A percentile compares a stretch with the other conserved stretches of the same genome.
Conservation (phyloP, 2,329 filamentous ascomycete species). For the Chaetomiaceae sp. region DNA sequence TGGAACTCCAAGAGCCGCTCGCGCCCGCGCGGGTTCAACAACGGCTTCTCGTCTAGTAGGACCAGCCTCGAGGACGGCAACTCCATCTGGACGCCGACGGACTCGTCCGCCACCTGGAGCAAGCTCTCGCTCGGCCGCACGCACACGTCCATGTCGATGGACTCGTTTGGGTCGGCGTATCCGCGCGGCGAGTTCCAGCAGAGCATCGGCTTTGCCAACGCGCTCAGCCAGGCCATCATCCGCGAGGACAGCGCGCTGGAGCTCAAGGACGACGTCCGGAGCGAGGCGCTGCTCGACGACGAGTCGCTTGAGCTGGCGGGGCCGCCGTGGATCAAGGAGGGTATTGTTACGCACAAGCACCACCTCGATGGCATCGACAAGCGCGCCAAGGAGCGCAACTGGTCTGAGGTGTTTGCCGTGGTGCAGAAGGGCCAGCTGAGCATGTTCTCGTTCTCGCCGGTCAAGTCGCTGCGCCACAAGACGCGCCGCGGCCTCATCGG, state of each 20-base stretch:
- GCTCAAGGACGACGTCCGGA: slow-evolving; percentile 52
- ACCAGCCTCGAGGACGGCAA: slow-evolving; percentile 90
- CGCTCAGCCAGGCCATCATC: slow-evolving; percentile 92
- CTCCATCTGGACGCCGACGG: slow-evolving; percentile 80
- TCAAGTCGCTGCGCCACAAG: slow-evolving; percentile 68
- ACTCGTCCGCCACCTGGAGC: slow-evolving; percentile 91
- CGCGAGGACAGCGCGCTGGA: slow-evolving; percentile 64
- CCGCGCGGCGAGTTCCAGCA: slow-evolving; percentile 82
- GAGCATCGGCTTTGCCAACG: slow-evolving; percentile 95
- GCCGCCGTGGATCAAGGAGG: slow-evolving; percentile 98
- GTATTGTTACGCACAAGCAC: slow-evolving; percentile 92
- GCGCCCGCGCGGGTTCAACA: slow-evolving; percentile 66
- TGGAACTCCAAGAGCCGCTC: slow-evolving; percentile 87
- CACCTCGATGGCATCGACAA: slow-evolving; percentile 87
- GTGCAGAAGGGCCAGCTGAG: slow-evolving; percentile 92
- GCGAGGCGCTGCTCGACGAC: slow-evolving; percentile 72
- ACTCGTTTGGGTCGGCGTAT: slow-evolving; percentile 75
- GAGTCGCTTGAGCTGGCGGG: slow-evolving; percentile 86
- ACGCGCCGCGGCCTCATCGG: slow-evolving; percentile 46
- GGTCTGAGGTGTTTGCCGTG: slow-evolving; percentile 92
- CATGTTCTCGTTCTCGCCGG: slow-evolving; percentile 85
- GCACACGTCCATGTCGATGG: slow-evolving; percentile 84
- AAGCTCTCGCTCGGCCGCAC: slow-evolving; percentile 88
- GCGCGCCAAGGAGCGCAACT: slow-evolving; percentile 87
- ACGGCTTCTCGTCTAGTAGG: slow-evolving; percentile 80